Evolutionary conservation across 2,329 filamentous ascomycete species (phyloP).

Genomic region (Fusarium citri): DNA sequence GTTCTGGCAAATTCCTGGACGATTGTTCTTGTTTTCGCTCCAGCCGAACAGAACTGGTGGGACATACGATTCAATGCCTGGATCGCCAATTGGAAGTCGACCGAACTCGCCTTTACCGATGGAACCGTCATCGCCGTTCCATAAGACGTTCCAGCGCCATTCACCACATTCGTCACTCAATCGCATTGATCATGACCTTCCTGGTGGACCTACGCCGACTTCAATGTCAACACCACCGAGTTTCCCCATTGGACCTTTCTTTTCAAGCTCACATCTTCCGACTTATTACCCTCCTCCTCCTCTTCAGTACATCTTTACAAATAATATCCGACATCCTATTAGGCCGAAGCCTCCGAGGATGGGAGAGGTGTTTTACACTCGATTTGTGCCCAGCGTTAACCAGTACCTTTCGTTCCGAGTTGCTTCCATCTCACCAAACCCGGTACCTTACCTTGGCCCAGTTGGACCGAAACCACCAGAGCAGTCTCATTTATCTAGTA

Average conservation of each 20-base stretch:
- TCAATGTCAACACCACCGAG: conserved; percentile 50
- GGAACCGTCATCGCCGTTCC: conserved; percentile 41
- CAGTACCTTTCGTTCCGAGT: conserved; percentile 92
- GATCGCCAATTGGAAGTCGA: conserved; percentile 65
- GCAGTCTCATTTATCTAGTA: conserved; percentile 55
- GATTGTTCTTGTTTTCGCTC: conserved; percentile 88
- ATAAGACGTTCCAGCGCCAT: conserved; percentile 44
- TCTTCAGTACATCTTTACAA: conserved; percentile 82
- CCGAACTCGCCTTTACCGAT: conserved; percentile 62
- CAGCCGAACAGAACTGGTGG: conserved; percentile 63
- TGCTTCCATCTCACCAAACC: conserved; percentile 74
- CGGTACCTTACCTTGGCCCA: conserved; percentile 74
- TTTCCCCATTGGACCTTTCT: conserved; percentile 75
- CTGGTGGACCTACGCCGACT: conserved; percentile 54
- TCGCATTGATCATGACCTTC: conserved; percentile 52
- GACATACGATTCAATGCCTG: conserved; percentile 54
- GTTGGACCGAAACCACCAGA: conserved; percentile 55
- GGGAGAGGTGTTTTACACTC: conserved; percentile 90
- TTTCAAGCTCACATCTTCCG: conserved; percentile 84
- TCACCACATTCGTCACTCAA: conserved; percentile 45
- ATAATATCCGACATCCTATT: conserved; percentile 84
- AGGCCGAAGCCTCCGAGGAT: conserved; percentile 89
- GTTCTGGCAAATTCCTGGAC: conserved; percentile 93
- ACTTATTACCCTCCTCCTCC: conserved; percentile 91
- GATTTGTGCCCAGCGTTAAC: conserved; percentile 82